phyloP scores from a whole-genome alignment of 2,329 filamentous ascomycete species.

The Penicillium sp. region DNA sequence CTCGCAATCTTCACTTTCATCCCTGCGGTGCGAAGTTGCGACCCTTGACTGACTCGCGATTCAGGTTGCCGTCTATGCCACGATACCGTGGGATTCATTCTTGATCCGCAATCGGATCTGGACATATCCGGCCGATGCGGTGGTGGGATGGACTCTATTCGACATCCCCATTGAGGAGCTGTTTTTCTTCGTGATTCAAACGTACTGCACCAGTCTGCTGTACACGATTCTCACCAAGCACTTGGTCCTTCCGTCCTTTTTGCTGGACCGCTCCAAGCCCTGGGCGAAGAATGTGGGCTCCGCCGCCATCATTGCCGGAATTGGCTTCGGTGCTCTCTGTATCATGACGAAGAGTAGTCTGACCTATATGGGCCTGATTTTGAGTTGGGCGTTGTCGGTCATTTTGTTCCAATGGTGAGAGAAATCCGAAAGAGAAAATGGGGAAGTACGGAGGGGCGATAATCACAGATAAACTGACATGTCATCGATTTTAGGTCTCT shows the following conservation, averaged over 20 bases:
- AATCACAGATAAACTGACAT: too few relatives aligned
- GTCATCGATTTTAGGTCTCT: not conserved
- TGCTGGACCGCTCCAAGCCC: slow-evolving; percentile 37
- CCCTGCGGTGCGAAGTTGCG: not conserved
- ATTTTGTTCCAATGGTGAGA: slow-evolving; percentile 55
- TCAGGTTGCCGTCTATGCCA: slow-evolving; percentile 59
- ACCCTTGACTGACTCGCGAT: not conserved
- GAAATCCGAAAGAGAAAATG: slow-evolving; percentile 35
- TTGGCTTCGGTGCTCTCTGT: not conserved
- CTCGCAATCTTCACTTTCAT: not conserved
- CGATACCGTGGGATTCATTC: slow-evolving; percentile 72
- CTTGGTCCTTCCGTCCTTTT: slow-evolving; percentile 50
- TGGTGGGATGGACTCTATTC: slow-evolving; percentile 57
- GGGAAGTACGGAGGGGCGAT: not conserved
- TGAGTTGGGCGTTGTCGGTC: slow-evolving; percentile 64
- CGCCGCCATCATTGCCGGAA: not conserved
- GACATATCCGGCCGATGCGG: slow-evolving; percentile 62
- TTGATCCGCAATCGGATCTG: slow-evolving; percentile 63
- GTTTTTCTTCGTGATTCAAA: slow-evolving; percentile 73
- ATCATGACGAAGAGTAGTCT: not conserved
- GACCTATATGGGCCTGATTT: slow-evolving; percentile 64
- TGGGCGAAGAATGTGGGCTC: not conserved
- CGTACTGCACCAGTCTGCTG: slow-evolving; percentile 57
- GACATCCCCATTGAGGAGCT: slow-evolving; percentile 66
- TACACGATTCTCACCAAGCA: slow-evolving; percentile 64